Conservation (phyloP, 257 asterid genomes). For the Primulina eburnea region DNA sequence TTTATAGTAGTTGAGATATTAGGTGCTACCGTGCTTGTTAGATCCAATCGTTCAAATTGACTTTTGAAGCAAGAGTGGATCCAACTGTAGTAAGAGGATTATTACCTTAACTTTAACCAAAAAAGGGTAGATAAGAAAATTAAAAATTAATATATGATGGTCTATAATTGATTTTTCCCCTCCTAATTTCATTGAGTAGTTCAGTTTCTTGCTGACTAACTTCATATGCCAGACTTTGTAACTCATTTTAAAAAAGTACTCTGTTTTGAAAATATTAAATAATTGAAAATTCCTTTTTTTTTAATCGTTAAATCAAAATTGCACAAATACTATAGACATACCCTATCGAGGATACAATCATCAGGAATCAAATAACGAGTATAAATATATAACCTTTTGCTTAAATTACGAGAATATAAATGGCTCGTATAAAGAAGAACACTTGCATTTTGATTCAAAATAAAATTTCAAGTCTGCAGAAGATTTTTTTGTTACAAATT, state of each 20-base stretch:
- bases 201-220: neutral
- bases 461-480: too few relatives aligned
- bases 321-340: too few relatives aligned
- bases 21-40: slow-evolving; percentile 24
- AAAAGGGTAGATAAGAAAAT: too few relatives aligned
- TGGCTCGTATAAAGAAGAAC: too few relatives aligned
- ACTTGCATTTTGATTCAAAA: too few relatives aligned
- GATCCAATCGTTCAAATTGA: slow-evolving; percentile 25
- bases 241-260: too few relatives aligned
- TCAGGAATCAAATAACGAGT: too few relatives aligned
- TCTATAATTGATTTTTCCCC: neutral
- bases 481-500: neutral
- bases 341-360: too few relatives aligned
- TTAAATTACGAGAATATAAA: too few relatives aligned
- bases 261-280: neutral
- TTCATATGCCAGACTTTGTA: neutral
- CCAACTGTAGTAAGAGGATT: neutral
- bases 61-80: slow-evolving; percentile 19
- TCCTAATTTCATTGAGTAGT: neutral
- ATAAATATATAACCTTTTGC: too few relatives aligned
- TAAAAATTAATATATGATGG: neutral
- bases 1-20: neutral
- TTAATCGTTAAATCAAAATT: too few relatives aligned
- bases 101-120: neutral
- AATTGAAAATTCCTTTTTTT: neutral